Percentiles rank a stretch among this genome's conserved stretches.
Evolutionary conservation across 2,329 filamentous ascomycete species (phyloP).

Genomic region (Dichotomopilus funicola): DNA sequence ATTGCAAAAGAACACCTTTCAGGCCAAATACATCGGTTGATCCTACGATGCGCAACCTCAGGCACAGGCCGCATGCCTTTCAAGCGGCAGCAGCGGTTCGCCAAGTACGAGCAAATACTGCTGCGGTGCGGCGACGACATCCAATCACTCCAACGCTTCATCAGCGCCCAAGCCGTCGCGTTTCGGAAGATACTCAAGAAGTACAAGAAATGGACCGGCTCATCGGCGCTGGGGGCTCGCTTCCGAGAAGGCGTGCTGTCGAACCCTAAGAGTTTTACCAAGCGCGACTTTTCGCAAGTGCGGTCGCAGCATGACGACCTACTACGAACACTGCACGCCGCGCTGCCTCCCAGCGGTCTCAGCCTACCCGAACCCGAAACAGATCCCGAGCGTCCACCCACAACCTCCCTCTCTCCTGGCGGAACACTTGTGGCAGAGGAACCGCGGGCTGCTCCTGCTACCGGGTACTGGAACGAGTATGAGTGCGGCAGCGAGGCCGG

Average conservation of each 20-base stretch:
- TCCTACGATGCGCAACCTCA: constrained; percentile 37
- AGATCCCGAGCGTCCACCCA: constrained; percentile 7
- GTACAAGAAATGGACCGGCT: constrained; percentile 81
- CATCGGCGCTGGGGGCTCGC: constrained; percentile 54
- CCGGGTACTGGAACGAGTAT: constrained; percentile 79
- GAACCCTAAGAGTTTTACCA: constrained; percentile 65
- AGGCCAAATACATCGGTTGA: constrained; percentile 41
- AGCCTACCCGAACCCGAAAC: constrained; percentile 12
- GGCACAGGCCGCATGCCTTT: constrained; percentile 31
- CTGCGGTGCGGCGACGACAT: constrained; percentile 64
- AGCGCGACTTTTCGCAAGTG: constrained; percentile 54
- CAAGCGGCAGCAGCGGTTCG: constrained; percentile 46
- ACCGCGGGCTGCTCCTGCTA: constrained; percentile 27
- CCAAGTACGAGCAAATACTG: constrained; percentile 47
- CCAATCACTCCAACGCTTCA: constrained; percentile 62
- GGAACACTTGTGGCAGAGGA: constrained; percentile 14
- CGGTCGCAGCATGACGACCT: constrained; percentile 46
- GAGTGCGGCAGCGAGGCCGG: constrained; percentile 68
- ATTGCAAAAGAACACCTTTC: constrained; percentile 41
- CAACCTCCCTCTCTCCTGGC: constrained; percentile 15
- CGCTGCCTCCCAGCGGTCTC: constrained; percentile 31
- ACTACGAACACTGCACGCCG: constrained; percentile 40
- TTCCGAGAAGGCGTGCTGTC: constrained; percentile 62
- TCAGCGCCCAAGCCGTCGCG: constrained; percentile 65
- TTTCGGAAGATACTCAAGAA: constrained; percentile 83